A percentile compares a stretch with the other conserved stretches of the same genome.
These are phyloP conservation scores for Teratosphaeria destructans DNA, from an alignment of 2,329 filamentous ascomycete genomes.

Conservation along the genomic window DNA sequence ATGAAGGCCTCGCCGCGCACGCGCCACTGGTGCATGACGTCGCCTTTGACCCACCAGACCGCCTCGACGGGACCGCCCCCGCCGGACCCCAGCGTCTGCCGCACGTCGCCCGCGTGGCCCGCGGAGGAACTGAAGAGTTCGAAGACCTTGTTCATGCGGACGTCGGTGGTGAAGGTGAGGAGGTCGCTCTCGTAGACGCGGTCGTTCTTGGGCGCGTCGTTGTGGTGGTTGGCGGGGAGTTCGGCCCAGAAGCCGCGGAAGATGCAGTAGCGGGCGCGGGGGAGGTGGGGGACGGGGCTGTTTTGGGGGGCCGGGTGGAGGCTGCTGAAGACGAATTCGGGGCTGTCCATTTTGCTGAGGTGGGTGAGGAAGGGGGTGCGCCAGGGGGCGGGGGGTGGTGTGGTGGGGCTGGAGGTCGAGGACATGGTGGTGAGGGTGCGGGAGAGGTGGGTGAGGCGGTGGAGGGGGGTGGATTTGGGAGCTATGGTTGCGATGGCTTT, in stretches of 20 bases:
- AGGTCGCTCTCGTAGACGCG: constrained; percentile 63
- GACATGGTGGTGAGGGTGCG: constrained; percentile 32
- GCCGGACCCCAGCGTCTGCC: constrained; percentile 41
- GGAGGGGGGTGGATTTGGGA: constrained; percentile 15
- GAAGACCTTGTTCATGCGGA: constrained; percentile 70
- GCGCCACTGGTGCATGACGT: constrained; percentile 70
- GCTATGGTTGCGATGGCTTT: constrained; percentile 17
- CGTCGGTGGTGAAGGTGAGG: constrained; percentile 76
- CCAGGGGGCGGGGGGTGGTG: constrained; percentile 41
- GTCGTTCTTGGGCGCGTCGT: constrained; percentile 63
- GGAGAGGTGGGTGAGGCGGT: constrained; percentile 31
- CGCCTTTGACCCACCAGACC: constrained; percentile 63
- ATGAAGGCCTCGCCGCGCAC: constrained; percentile 67
- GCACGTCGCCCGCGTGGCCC: constrained; percentile 35
- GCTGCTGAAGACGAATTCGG: constrained; percentile 43
- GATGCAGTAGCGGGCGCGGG: constrained; percentile 66
- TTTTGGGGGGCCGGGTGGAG: constrained; percentile 32
- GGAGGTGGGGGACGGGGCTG: constrained; percentile 32
- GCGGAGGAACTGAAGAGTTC: constrained; percentile 52
- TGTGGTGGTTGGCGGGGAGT: constrained; percentile 61
- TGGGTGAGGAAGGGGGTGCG: constrained; percentile 40
- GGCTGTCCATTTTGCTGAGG: constrained; percentile 37
- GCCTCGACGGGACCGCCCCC: constrained; percentile 68
- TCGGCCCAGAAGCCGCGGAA: constrained; percentile 75
- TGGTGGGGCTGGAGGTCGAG: constrained; percentile 28